These are phyloP conservation scores for Fusarium keratoplasticum DNA, from an alignment of 2,329 filamentous ascomycete genomes.

Conservation along the genomic window DNA sequence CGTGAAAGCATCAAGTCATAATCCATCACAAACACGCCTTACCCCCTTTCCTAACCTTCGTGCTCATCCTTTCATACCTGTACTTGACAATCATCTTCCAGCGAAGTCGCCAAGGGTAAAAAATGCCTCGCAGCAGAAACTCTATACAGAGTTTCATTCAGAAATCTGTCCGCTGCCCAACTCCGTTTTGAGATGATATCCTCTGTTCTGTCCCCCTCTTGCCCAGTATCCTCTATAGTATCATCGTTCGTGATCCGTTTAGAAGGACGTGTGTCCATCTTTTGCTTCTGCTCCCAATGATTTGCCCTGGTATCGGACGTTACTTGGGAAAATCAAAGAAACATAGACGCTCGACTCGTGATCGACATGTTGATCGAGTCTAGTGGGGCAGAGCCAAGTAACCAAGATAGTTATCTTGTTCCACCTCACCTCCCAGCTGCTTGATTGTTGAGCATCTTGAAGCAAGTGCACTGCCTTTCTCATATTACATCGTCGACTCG, in stretches of 20 bases:
- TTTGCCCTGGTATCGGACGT: not conserved
- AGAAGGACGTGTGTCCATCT: not conserved
- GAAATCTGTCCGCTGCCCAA: not conserved
- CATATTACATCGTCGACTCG: not conserved
- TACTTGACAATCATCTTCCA: not conserved
- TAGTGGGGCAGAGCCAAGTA: not conserved
- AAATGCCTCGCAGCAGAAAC: not conserved
- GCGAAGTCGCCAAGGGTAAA: conserved; percentile 3
- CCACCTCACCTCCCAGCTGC: not conserved
- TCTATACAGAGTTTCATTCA: not conserved
- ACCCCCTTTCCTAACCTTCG: not conserved
- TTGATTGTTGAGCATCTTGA: not conserved
- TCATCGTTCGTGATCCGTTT: not conserved
- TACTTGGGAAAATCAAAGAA: conserved; percentile 27
- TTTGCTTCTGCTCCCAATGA: not conserved
- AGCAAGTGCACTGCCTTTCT: not conserved
- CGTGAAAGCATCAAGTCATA: conserved; percentile 33
- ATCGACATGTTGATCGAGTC: not conserved
- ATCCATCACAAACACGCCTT: conserved; percentile 2
- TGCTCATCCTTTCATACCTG: not conserved
- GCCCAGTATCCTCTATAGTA: not conserved
- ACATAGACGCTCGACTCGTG: not conserved
- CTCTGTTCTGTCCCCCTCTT: not conserved
- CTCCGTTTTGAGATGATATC: not conserved
- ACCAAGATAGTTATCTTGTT: not conserved